Percentiles rank a stretch among this genome's conserved stretches.
Conservation (phyloP, 805 yeast genomes). For the Ogataea nitratoaversa region DNA sequence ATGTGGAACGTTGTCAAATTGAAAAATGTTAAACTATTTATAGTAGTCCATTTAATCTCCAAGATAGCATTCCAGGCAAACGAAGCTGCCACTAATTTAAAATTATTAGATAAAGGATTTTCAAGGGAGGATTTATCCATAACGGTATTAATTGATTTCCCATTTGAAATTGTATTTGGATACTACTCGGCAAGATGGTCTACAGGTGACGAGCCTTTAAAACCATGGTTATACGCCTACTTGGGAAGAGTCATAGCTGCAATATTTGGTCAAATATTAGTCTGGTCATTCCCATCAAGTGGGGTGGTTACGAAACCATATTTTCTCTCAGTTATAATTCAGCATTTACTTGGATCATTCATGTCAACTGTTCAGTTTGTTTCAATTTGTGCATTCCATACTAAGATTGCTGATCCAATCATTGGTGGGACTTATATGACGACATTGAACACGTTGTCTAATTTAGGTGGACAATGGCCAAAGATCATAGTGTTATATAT, state of each 20-base stretch:
- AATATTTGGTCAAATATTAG: slow-evolving; percentile 64
- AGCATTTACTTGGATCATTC: slow-evolving; percentile 82
- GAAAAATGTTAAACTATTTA: slow-evolving; percentile 68
- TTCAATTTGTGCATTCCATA: slow-evolving; percentile 90
- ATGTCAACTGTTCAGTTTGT: slow-evolving; percentile 96
- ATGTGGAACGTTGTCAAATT: slow-evolving; percentile 69
- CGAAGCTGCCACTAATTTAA: slow-evolving; percentile 92
- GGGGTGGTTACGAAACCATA: slow-evolving; percentile 47
- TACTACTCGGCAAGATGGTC: slow-evolving; percentile 96
- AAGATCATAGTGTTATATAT: slow-evolving; percentile 70
- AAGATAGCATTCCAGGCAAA: slow-evolving; percentile 94
- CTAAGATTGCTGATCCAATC: slow-evolving; percentile 89
- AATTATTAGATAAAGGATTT: slow-evolving; percentile 84
- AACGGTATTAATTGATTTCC: slow-evolving; percentile 90
- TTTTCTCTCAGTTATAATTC: slow-evolving; percentile 69
- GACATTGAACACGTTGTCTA: slow-evolving; percentile 83
- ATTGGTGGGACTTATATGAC: slow-evolving; percentile 99
- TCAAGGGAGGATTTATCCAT: slow-evolving; percentile 91
- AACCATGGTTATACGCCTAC: slow-evolving; percentile 89
- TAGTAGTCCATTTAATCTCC: slow-evolving; percentile 69
- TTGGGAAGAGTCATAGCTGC: slow-evolving; percentile 80
- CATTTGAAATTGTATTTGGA: slow-evolving; percentile 92
- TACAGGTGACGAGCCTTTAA: slow-evolving; percentile 66
- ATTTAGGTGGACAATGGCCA: slow-evolving; percentile 98
- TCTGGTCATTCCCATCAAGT: slow-evolving; percentile 62